Base-by-base conservation (phyloP, 768 basidiomycete species). In the Kwoniella shandongensis region DNA sequence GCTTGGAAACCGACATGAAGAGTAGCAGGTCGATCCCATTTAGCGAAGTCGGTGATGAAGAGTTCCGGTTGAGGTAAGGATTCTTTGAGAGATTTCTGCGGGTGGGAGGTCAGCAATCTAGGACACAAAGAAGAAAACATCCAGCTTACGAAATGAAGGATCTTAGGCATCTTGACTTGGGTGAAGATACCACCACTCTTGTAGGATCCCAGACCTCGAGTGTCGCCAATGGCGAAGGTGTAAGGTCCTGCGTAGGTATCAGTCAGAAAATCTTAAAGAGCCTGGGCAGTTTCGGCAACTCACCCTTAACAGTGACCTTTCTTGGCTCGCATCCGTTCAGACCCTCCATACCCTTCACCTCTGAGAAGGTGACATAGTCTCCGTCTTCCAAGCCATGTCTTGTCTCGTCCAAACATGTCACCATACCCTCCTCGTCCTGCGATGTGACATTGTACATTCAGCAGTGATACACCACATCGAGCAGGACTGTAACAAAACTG, bases 91-190 rank as follows among this genome's bases (percentile, higher is more conserved):
- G 92, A 84, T 91, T 97, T 97, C 94, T 99, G 66, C n/a, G n/a
- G 38, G 3, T 8, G 20, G 36, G 22, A n/a, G 8, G 32, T 27
- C 20, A 44, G 32, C 30, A 67, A 53, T 42, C 57, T 10, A 11
- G 1, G 22, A 11, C 41, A 11, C 3, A 30, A 38, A 29, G 18
- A 36, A 17, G 11, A 22, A 18, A 10, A 0, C 20, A 36, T 6
- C 11, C 17, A 15, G 82, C 91, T 71, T 68, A 97, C 94, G 70
- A 97, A 99, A 74, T 91, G 85, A 46, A 97, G 79, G 47, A 91
- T 82, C 79, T 94, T 98, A 10, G 96, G 96, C 91, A 97, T 94
- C 80, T 98, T 99, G 62, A 98, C 92, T 77, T 99, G 96, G 6
- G 89, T 91, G 76, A 97, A 99, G 60, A 93, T 88, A 35, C 96